Evolutionary conservation across 1,284 basidiomycete species (phyloP).

Genomic region (Sporisorium iseilematis-ciliati): DNA sequence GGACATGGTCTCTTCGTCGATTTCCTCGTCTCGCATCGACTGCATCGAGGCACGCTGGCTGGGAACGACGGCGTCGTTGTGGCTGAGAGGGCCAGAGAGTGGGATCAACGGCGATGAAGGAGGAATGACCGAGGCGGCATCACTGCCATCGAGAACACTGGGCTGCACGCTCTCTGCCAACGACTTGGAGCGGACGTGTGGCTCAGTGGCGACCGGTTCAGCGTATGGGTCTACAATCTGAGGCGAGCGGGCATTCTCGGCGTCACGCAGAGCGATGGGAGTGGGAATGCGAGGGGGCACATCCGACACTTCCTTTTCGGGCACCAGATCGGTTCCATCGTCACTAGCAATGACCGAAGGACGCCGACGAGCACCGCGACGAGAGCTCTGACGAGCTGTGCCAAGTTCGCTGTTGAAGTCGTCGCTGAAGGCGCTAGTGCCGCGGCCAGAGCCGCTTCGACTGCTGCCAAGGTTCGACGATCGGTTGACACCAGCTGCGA

Average conservation of each 20-base stretch:
- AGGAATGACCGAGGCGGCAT: constrained; percentile 34
- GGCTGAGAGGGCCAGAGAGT: constrained; percentile 52
- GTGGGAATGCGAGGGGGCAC: constrained; percentile 25
- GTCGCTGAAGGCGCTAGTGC: constrained; percentile 34
- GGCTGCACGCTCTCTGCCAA: constrained; percentile 47
- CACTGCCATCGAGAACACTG: constrained; percentile 45
- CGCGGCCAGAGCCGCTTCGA: constrained; percentile 32
- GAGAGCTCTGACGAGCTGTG: constrained; percentile 18
- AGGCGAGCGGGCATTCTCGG: constrained; percentile 51
- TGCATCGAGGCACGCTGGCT: constrained; percentile 49
- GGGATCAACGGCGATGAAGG: constrained; percentile 51
- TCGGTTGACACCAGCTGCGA: constrained; percentile 14
- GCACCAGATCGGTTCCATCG: constrained; percentile 18
- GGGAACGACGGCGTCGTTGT: constrained; percentile 45
- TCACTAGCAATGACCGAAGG: constrained; percentile 39
- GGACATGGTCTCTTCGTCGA: constrained; percentile 42
- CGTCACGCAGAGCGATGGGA: constrained; percentile 47
- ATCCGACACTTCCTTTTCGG: constrained; percentile 12
- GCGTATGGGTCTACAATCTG: constrained; percentile 43
- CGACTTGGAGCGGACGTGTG: constrained; percentile 37
- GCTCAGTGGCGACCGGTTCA: constrained; percentile 7
- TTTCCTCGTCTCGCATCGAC: constrained; percentile 42
- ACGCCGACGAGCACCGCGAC: constrained; percentile 22
- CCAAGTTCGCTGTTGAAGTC: constrained; percentile 49
- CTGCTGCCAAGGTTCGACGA: constrained; percentile 30